A percentile compares a stretch with the other conserved stretches of the same genome.
Conservation (phyloP, 2,329 filamentous ascomycete genomes). For the Trichoderma koningii region DNA sequence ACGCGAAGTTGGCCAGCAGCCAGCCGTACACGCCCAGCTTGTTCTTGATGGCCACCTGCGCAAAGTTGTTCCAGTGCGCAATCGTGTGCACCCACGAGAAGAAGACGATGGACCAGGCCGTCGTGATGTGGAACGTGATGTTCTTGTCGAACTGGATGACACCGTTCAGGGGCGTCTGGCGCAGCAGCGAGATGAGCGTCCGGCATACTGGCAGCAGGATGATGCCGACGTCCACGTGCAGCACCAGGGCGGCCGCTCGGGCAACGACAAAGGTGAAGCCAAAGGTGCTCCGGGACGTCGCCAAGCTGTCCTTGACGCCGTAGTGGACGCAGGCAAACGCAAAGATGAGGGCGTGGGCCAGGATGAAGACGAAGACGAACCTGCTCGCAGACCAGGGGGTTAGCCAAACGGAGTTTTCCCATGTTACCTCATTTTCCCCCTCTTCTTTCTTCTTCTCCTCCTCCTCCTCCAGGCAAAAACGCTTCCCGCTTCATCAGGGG, state of each 20-base stretch:
- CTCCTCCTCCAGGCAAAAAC: neutral
- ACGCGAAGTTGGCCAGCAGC: slow-evolving; percentile 73
- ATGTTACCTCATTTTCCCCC: neutral
- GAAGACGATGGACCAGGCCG: slow-evolving; percentile 85
- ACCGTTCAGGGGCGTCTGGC: slow-evolving; percentile 80
- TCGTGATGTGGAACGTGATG: slow-evolving; percentile 83
- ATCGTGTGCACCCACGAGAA: slow-evolving; percentile 86
- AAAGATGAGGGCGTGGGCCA: slow-evolving; percentile 75
- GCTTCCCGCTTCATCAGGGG: neutral
- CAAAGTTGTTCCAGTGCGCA: slow-evolving; percentile 86
- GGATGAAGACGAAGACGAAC: slow-evolving; percentile 74
- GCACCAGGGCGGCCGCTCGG: slow-evolving; percentile 70
- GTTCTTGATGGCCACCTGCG: slow-evolving; percentile 72
- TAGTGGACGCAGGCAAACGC: slow-evolving; percentile 80
- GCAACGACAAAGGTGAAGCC: slow-evolving; percentile 77
- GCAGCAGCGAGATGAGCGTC: slow-evolving; percentile 77
- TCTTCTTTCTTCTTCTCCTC: neutral
- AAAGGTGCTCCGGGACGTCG: slow-evolving; percentile 66
- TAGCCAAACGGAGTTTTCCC: slow-evolving; percentile 15
- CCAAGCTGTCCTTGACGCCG: slow-evolving; percentile 73
- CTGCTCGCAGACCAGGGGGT: slow-evolving; percentile 43
- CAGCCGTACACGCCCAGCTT: slow-evolving; percentile 77
- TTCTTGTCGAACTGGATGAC: slow-evolving; percentile 90
- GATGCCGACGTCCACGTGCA: slow-evolving; percentile 80
- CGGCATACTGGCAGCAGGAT: slow-evolving; percentile 81